Percentiles rank a stretch among this genome's conserved stretches.
Conservation (phyloP, 2,329 filamentous ascomycete species). For the Xylariaceae sp. region DNA sequence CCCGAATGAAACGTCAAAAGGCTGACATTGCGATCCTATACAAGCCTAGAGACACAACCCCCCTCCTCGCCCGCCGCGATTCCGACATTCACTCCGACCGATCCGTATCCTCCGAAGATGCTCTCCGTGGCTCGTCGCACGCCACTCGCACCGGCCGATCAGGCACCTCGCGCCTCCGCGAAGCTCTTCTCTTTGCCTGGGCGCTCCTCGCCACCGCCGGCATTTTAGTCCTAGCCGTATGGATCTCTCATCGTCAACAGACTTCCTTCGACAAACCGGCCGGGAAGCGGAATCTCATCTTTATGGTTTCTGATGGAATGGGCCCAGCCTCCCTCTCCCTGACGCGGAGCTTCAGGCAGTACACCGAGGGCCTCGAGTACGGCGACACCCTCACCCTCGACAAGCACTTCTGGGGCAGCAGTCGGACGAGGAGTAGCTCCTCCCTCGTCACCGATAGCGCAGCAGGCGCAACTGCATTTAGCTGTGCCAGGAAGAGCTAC, state of each 20-base stretch:
- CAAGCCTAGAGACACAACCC: slow-evolving; percentile 30
- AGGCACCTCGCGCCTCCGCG: slow-evolving; percentile 53
- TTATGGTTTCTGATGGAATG: slow-evolving; percentile 99
- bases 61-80: slow-evolving; percentile 29
- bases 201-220: slow-evolving; percentile 75
- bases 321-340: slow-evolving; percentile 86
- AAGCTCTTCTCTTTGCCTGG: slow-evolving; percentile 78
- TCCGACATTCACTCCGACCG: slow-evolving; percentile 15
- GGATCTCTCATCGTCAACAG: slow-evolving; percentile 67
- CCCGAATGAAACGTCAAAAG: not conserved
- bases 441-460: slow-evolving; percentile 92
- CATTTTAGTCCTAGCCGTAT: slow-evolving; percentile 77
- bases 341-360: slow-evolving; percentile 83
- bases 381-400: slow-evolving; percentile 79
- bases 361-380: slow-evolving; percentile 67
- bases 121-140: slow-evolving; percentile 30
- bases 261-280: slow-evolving; percentile 38
- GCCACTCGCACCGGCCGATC: slow-evolving; percentile 22
- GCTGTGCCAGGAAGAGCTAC: slow-evolving; percentile 89
- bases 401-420: slow-evolving; percentile 85
- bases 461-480: slow-evolving; percentile 95
- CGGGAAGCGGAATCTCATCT: slow-evolving; percentile 88
- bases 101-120: slow-evolving; percentile 32
- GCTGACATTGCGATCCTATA: not conserved
- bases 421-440: slow-evolving; percentile 78